Evolutionary conservation across 2,329 filamentous ascomycete species (phyloP), one percentile per base, ranked within the genome.

Genomic region (Aureobasidium namibiae): DNA sequence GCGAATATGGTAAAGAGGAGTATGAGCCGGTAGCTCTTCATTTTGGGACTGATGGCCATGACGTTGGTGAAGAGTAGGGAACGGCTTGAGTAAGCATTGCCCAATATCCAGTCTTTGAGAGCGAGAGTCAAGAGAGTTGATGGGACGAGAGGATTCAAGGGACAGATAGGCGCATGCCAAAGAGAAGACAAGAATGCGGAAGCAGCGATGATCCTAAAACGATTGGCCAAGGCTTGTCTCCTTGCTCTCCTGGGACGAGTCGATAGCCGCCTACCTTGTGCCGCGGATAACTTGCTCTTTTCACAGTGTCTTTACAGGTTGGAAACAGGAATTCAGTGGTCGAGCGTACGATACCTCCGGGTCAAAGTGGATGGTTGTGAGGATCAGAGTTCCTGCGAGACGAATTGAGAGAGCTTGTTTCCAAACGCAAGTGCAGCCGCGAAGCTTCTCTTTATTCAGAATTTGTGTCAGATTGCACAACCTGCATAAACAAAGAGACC

Each of bases 21-120:
- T n/a, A 62, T 44, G 31, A 61, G 59, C 24, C 62, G 62, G 14
- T 52, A 53, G 49, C 24, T 53, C 50, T 56, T 60, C 24, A 36
- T 45, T 49, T 31, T 41, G 8, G 41, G 24, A 21, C 42, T 56
- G 50, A 48, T 49, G 42, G 59, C 49, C 59, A 60, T 60, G 16
- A 7, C 38, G 52, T 44, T 13, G n/a, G 24, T 16, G 18, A 23
- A 3, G 8, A 9, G 23, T n/a, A 42, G 23, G 5, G n/a, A 18
- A 31, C 5, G 50, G 26, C n/a, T 54, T 2, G 13, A 14, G 14
- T 5, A 9, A 42, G 9, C 52, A 45, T 45, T 33, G 29, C 52
- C 39, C 31, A 24, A 48, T 39, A 31, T 46, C 48, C 42, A 42
- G 39, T 39, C 33, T 18, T 34, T n/a, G 26, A 56, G 42, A 45